A percentile compares a stretch with the other conserved stretches of the same genome.
Conservation (phyloP, 164 flowering plant genomes). For the Berberis vulgaris region DNA sequence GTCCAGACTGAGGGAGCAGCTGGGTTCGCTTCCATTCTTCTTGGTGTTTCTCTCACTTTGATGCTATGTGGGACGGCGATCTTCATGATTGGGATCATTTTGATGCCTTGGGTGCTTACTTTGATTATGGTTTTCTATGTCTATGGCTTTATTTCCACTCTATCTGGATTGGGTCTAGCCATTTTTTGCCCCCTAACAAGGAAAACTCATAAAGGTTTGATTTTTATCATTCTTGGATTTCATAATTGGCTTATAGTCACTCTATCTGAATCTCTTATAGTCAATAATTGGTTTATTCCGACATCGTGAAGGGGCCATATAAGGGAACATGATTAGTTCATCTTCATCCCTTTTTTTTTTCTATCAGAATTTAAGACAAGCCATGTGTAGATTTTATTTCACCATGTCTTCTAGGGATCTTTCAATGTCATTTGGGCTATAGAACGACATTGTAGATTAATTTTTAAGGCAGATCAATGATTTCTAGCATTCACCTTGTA, state of each 20-base stretch:
- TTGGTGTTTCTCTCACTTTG: not conserved
- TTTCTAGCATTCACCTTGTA: too few relatives aligned
- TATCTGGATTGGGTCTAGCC: not conserved
- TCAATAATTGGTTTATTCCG: too few relatives aligned
- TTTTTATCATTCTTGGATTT: not conserved
- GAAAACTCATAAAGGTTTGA: not conserved
- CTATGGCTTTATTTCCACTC: not conserved
- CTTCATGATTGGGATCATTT: not conserved
- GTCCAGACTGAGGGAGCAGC: not conserved
- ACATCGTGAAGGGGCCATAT: too few relatives aligned
- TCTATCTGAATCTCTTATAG: too few relatives aligned
- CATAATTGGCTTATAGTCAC: not conserved
- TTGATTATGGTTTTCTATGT: not conserved
- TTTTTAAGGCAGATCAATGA: too few relatives aligned
- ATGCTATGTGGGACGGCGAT: not conserved
- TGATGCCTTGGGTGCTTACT: slow-evolving; percentile 1
- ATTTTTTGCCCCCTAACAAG: not conserved
- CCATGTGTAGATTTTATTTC: too few relatives aligned
- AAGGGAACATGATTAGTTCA: too few relatives aligned
- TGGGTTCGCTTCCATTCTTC: not conserved
- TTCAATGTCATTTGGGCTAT: too few relatives aligned
- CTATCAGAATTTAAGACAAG: too few relatives aligned
- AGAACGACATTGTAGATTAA: too few relatives aligned
- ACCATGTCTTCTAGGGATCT: too few relatives aligned
- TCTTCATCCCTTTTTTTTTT: too few relatives aligned